Conservation (phyloP, 192 early-diverging fungal species). For the Umbelopsis ramanniana region DNA sequence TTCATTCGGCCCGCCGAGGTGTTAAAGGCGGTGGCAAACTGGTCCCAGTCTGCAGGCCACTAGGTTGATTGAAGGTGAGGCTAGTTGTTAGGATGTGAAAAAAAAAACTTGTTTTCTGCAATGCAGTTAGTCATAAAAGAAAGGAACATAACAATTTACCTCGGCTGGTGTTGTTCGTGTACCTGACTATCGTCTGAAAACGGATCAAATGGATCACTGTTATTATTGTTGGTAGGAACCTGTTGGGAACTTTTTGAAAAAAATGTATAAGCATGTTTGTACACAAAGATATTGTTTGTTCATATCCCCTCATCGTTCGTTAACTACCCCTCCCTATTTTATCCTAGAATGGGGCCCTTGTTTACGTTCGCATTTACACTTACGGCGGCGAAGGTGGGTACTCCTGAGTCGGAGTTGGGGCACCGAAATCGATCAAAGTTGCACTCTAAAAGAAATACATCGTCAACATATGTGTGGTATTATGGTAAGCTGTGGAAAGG, state of each 20-base stretch:
- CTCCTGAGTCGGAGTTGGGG: slow-evolving; percentile 10
- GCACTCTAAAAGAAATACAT: background rate
- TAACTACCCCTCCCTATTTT: slow-evolving; percentile 14
- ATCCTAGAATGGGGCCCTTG: slow-evolving; percentile 15
- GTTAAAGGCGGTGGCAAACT: background rate
- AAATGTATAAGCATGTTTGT: background rate
- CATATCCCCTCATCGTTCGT: background rate
- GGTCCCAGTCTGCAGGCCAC: background rate
- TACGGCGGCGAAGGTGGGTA: slow-evolving; percentile 11
- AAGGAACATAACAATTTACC: background rate
- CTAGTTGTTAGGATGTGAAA: background rate
- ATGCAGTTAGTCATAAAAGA: background rate
- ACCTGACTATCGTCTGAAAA: slow-evolving; percentile 33
- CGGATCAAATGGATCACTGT: slow-evolving; percentile 36
- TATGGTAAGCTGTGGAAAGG: background rate
- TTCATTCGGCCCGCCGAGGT: slow-evolving; percentile 10
- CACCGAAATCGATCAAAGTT: slow-evolving; percentile 10
- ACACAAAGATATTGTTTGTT: slow-evolving; percentile 3
- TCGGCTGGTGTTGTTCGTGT: slow-evolving; percentile 8
- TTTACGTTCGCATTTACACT: background rate
- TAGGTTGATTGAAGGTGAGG: background rate
- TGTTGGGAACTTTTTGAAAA: background rate
- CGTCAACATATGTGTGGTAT: background rate
- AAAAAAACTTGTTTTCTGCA: slow-evolving; percentile 4
- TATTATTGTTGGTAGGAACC: background rate